Base-by-base conservation (phyloP, 2,329 filamentous ascomycete species). In the Hortaea sp. region DNA sequence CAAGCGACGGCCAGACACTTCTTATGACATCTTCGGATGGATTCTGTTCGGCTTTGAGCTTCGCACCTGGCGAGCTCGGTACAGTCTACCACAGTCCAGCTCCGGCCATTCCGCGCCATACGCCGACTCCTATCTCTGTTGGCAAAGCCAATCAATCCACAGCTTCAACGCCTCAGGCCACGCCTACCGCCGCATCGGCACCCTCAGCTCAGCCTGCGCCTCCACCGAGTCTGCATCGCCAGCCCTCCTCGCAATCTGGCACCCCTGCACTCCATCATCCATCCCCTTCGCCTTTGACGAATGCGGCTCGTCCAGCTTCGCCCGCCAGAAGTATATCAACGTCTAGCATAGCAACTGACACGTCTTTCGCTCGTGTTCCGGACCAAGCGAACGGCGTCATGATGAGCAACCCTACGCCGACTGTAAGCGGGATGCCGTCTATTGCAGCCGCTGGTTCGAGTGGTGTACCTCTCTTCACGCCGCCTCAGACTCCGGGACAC, bases 1-100 rank as follows among this genome's bases (percentile, higher is more conserved):
- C 85, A 1, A 81, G 75, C 52, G 85, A 89, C 64, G 85, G 85
- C 9, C 73, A 79, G 38, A 88, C 84, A 1, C 71, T 98, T 20
- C 74, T 98, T 42, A 94, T 98, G 70, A 92, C 88, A n/a, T 98
- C 92, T 0, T 95, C 92, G 0, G 92, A 98, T 65, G 92, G 92
- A 0, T 98, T 97, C 70, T 98, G 92, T 65, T 98, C 92, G 0
- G 84, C 86, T 0, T 72, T 98, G 5, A 85, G 88, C 0, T 98
- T 98, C 61, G 68, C 78, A 1, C 72, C 84, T 2, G 86, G 87
- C 6, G 92, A 98, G 64, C 72, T 98, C 1, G 92, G 92, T 9
- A 82, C 90, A 53, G 69, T 81, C 5, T 94, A 94, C 63, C 82
- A 80, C 6, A 83, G 82, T 30, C 81, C 87, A 55, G 52, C 58